A percentile compares a stretch with the other conserved stretches of the same genome.
Evolutionary conservation across 768 basidiomycete genomes (phyloP).

Genomic region (Lactifluus piperatus): DNA sequence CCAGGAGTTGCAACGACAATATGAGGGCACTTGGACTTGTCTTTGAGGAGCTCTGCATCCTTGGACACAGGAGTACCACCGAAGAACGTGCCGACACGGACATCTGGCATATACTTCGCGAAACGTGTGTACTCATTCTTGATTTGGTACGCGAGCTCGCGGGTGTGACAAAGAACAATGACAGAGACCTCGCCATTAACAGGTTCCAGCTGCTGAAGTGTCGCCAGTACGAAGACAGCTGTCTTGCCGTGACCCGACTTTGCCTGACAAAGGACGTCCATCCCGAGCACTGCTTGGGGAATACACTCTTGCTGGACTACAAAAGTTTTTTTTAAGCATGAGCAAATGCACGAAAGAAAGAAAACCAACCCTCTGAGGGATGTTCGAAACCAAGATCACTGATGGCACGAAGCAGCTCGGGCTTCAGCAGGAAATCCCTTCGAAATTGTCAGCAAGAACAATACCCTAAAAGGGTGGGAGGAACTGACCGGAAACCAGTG

Average conservation of each 20-base stretch:
- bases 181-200: conserved; percentile 98
- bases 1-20: conserved; percentile 98
- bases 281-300: conserved; percentile 97
- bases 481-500: conserved; percentile 89
- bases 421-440: conserved; percentile 97
- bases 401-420: conserved; percentile 93
- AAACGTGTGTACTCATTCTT: conserved; percentile 99
- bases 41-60: conserved; percentile 88
- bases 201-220: conserved; percentile 95
- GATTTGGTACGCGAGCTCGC: conserved; percentile 99
- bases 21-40: conserved; percentile 97
- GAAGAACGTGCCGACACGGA: conserved; percentile 95
- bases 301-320: conserved; percentile 99
- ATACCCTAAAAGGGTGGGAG: not conserved
- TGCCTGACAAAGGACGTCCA: conserved; percentile 99
- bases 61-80: conserved; percentile 93
- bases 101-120: conserved; percentile 99
- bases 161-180: conserved; percentile 96
- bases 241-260: conserved; percentile 99
- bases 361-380: conserved; percentile 84
- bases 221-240: conserved; percentile 96
- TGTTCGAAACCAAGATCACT: conserved; percentile 99
- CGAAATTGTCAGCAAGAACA: conserved; percentile 13
- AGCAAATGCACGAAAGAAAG: not conserved
- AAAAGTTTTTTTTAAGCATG: not conserved